A percentile compares a stretch with the other conserved stretches of the same genome.
Evolutionary conservation across 495 filamentous ascomycete species (phyloP).

Genomic region (Sordaria brevicollis): DNA sequence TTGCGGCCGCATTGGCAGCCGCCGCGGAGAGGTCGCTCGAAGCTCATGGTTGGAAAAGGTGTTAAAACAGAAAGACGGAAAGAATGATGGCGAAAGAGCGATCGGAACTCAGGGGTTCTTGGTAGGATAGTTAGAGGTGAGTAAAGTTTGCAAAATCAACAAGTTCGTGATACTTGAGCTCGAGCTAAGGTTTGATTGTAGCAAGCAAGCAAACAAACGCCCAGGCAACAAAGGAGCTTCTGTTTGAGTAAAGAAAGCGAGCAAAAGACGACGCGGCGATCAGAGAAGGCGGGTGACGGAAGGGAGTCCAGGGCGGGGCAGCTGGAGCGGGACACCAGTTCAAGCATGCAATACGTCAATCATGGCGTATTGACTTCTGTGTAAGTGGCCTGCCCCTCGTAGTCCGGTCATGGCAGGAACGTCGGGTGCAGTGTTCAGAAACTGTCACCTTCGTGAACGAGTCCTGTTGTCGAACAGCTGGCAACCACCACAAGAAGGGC

Average conservation of each 20-base stretch:
- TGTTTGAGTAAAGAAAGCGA: not conserved
- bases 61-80: not conserved
- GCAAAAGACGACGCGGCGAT: not conserved
- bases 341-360: not conserved
- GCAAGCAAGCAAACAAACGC: not conserved
- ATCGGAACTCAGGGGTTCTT: not conserved
- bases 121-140: not conserved
- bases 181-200: not conserved
- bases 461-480: not conserved
- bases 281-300: not conserved
- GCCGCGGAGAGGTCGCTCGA: slow-evolving; percentile 49
- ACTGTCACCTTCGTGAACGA: not conserved
- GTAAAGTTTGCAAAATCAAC: not conserved
- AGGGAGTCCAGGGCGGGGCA: not conserved
- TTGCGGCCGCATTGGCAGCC: slow-evolving; percentile 81
- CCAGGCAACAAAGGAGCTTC: not conserved
- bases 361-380: no score
- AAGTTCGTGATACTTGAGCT: not conserved
- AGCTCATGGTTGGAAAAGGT: slow-evolving; percentile 28
- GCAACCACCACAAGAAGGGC: not conserved
- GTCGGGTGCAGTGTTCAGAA: no score
- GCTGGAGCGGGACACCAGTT: not conserved
- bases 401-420: not conserved
- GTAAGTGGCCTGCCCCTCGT: not conserved
- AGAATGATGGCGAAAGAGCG: not conserved